A percentile compares a stretch with the other conserved stretches of the same genome.
These are phyloP conservation scores for Pistacia integerrima DNA, from an alignment of 345 rosid species.

Conservation along the genomic window DNA sequence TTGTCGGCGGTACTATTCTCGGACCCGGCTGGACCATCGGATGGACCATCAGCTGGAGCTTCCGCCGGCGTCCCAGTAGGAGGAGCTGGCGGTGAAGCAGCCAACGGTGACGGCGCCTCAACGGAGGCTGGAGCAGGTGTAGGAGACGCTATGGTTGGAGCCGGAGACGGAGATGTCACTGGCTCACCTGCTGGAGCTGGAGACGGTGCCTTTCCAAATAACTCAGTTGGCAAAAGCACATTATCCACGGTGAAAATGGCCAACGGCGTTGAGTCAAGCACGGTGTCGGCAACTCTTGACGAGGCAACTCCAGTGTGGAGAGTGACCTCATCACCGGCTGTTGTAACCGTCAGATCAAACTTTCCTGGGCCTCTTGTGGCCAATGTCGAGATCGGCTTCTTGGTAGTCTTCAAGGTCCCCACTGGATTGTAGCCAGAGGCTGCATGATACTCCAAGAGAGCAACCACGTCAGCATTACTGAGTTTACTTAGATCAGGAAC, in stretches of 20 bases:
- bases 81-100: slow-evolving; percentile 89
- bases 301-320: slow-evolving; percentile 71
- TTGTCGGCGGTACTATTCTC: slow-evolving; percentile 53
- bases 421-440: slow-evolving; percentile 60
- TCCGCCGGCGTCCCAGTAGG: slow-evolving; percentile 59
- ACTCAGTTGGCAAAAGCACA: slow-evolving; percentile 67
- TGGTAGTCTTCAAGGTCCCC: slow-evolving; percentile 66
- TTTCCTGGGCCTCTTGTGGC: slow-evolving; percentile 76
- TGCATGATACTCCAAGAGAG: slow-evolving; percentile 84
- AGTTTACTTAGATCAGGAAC: slow-evolving; percentile 81
- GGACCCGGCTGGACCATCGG: slow-evolving; percentile 43
- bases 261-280: slow-evolving; percentile 71
- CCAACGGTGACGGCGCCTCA: slow-evolving; percentile 64
- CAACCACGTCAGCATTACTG: slow-evolving; percentile 61
- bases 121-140: slow-evolving; percentile 41
- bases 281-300: slow-evolving; percentile 73
- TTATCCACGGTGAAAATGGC: slow-evolving; percentile 75
- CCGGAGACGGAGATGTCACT: slow-evolving; percentile 45
- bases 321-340: slow-evolving; percentile 68
- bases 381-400: slow-evolving; percentile 59
- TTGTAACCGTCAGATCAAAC: slow-evolving; percentile 60
- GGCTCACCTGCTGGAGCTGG: slow-evolving; percentile 72
- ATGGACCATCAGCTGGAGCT: slow-evolving; percentile 64
- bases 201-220: slow-evolving; percentile 69
- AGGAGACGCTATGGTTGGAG: slow-evolving; percentile 41